These are phyloP conservation scores for Saccharomycopsis babjevae DNA, from an alignment of 805 yeast species.

Conservation along the genomic window DNA sequence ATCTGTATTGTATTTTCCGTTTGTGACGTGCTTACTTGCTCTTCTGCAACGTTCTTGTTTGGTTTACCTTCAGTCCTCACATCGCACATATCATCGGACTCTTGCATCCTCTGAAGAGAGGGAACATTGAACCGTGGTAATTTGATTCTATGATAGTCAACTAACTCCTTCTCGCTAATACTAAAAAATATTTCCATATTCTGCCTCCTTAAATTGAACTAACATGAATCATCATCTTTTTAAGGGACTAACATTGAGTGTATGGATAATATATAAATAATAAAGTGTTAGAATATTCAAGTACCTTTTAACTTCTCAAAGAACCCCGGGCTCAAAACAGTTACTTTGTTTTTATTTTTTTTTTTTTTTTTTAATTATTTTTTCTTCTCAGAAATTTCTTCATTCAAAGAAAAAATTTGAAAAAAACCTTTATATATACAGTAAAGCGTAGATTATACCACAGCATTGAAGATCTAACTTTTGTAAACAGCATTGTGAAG, in stretches of 20 bases:
- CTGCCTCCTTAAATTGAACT: background rate
- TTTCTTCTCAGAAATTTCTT: background rate
- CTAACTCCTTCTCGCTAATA: background rate
- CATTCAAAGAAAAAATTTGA: background rate
- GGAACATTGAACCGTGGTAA: background rate
- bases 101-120: background rate
- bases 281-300: too few relatives aligned
- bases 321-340: background rate
- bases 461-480: background rate
- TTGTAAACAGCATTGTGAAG: background rate
- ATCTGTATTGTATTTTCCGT: too few relatives aligned
- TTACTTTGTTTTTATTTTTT: background rate
- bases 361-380: background rate
- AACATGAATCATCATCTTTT: too few relatives aligned
- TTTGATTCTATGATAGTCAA: background rate
- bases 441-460: background rate
- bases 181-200: background rate
- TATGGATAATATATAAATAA: too few relatives aligned
- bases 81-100: background rate
- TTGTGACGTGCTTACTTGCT: too few relatives aligned
- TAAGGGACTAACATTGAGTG: too few relatives aligned
- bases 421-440: background rate
- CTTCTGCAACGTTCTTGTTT: too few relatives aligned
- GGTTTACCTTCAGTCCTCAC: too few relatives aligned
- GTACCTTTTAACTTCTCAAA: too few relatives aligned